A percentile compares a stretch with the other conserved stretches of the same genome.
phyloP scores from a whole-genome alignment of 495 filamentous ascomycete genomes.

The Penicillium turbatum region DNA sequence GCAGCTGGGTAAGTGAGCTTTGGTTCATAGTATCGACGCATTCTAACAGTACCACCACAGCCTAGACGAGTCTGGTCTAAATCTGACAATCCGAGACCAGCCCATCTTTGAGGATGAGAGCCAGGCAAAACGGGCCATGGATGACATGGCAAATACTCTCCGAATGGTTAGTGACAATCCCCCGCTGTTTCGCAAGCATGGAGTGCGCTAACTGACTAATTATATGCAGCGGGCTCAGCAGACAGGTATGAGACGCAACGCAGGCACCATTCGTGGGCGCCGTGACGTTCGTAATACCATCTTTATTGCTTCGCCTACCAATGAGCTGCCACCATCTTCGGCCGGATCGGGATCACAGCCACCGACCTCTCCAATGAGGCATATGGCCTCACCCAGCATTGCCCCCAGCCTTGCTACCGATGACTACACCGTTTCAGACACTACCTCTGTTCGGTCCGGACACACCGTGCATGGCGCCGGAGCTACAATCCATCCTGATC shows the following conservation, averaged over 20 bases:
- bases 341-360: conserved; percentile 19
- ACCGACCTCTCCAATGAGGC: conserved; percentile 36
- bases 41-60: conserved; percentile 33
- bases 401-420: conserved; percentile 37
- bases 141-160: conserved; percentile 86
- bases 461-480: conserved; percentile 66
- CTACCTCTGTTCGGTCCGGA: conserved; percentile 84
- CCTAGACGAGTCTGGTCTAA: conserved; percentile 70
- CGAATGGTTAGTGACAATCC: conserved; percentile 49
- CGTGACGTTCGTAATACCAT: conserved; percentile 88
- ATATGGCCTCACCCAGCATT: conserved; percentile 42
- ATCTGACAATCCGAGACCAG: conserved; percentile 86
- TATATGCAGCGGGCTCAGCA: conserved; percentile 49
- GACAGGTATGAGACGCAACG: conserved; percentile 56
- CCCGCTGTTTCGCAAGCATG: neutral
- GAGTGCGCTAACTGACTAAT: conserved; percentile 17
- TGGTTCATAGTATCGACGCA: neutral
- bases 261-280: conserved; percentile 78
- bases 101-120: conserved; percentile 90
- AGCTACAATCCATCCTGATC: conserved; percentile 71
- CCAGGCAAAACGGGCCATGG: conserved; percentile 82
- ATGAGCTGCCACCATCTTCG: conserved; percentile 14
- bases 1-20: conserved; percentile 52
- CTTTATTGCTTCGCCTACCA: conserved; percentile 58
- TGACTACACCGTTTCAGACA: conserved; percentile 69